These are phyloP conservation scores for Candida bentonensis DNA, from an alignment of 805 yeast species.

Conservation along the genomic window DNA sequence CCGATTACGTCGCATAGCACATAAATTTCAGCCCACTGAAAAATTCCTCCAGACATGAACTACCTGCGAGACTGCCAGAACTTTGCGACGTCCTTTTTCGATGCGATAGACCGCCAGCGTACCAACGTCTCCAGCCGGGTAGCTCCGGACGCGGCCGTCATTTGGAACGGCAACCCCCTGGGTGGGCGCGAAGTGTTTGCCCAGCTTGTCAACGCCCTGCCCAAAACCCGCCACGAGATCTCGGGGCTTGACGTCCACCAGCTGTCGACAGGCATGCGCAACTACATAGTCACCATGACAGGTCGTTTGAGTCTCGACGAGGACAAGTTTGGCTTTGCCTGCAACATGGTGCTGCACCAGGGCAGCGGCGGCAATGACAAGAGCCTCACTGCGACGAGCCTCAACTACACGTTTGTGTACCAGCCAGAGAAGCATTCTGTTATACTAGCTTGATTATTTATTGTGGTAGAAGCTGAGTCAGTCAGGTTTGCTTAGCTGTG, in stretches of 20 bases:
- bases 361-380: slow-evolving; percentile 1
- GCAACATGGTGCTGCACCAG: slow-evolving; percentile 2
- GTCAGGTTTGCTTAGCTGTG: too few relatives aligned
- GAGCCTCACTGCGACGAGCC: slow-evolving; percentile 2
- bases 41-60: not conserved
- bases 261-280: slow-evolving; percentile 15
- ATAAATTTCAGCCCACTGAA: not conserved
- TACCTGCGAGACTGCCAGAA: slow-evolving; percentile 11
- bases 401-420: slow-evolving; percentile 2
- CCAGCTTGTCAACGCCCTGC: slow-evolving; percentile 22
- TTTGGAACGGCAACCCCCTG: slow-evolving; percentile 29
- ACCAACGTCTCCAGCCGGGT: slow-evolving; percentile 14
- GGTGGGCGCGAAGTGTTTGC: slow-evolving; percentile 24
- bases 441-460: not conserved
- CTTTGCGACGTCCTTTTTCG: slow-evolving; percentile 19
- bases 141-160: slow-evolving; percentile 22
- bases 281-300: not conserved
- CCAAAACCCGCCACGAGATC: slow-evolving; percentile 23
- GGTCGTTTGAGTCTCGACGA: slow-evolving; percentile 1
- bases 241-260: slow-evolving; percentile 25
- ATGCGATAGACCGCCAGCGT: slow-evolving; percentile 20
- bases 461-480: too few relatives aligned
- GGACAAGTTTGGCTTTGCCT: not conserved
- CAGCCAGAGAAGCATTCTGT: not conserved
- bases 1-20: too few relatives aligned